These are phyloP conservation scores for Cercospora sesami DNA, from an alignment of 2,329 filamentous ascomycete species.

Conservation along the genomic window DNA sequence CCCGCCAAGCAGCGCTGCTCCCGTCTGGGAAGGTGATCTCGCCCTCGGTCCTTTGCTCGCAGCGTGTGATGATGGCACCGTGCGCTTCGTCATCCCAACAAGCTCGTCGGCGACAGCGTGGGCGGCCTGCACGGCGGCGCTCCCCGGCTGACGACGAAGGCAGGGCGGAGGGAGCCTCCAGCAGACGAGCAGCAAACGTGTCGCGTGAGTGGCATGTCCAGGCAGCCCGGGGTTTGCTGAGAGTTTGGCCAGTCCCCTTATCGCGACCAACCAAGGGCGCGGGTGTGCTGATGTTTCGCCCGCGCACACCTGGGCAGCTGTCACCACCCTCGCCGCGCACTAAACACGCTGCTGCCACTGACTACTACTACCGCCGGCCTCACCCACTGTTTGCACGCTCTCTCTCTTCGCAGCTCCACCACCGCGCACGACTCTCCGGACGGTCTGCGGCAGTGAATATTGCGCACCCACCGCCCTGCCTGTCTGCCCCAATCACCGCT, in stretches of 20 bases:
- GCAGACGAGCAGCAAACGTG: background rate
- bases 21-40: conserved; percentile 16
- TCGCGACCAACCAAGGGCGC: conserved; percentile 13
- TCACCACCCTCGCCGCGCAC: background rate
- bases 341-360: background rate
- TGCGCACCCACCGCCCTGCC: background rate
- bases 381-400: background rate
- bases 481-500: background rate
- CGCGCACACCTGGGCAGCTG: background rate
- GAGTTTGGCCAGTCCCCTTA: conserved; percentile 13
- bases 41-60: background rate
- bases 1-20: conserved; percentile 2
- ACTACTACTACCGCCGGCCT: background rate
- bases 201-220: background rate
- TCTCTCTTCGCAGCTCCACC: background rate
- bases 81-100: conserved; percentile 3
- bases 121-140: background rate
- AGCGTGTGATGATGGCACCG: background rate
- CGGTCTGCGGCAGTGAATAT: background rate
- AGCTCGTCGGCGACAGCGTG: background rate
- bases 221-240: background rate
- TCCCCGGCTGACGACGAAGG: background rate
- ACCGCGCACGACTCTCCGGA: background rate
- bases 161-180: background rate
- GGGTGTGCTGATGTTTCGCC: background rate